Base-by-base conservation (phyloP, 441 rosid genomes). In the Eruca vesicaria region DNA sequence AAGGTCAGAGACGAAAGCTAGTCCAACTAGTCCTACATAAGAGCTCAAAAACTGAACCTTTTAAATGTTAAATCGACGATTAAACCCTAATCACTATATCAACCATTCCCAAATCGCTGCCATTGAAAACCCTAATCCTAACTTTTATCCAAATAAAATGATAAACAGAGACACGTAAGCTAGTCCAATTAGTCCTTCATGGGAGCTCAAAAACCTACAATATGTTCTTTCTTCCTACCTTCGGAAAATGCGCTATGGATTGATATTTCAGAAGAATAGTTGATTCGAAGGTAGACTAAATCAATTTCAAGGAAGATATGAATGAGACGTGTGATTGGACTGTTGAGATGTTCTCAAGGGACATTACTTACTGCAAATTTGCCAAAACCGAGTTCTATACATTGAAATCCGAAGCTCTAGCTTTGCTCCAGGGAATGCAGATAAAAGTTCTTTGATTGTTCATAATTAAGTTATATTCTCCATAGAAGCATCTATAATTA, bases 401-500 rank as follows among this genome's bases (percentile, higher is more conserved):
- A 35, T 8, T 2, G 11, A 35, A 35, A 35, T 8, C 10, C 38
- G 10, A 35, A 35, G 38, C 38, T 35, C 38, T 2, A 8, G 38
- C 10, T 35, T 35, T 35, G 10, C 38, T 35, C 38, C 10, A 35
- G 3, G 10, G 38, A 35, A 35, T 9, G 43, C 14, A 10, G 43
- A 36, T 36, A 36, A 36, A 36, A 41, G 48, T 7, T 41, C 16
- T 15, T n/a, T 45, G 52, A 45, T 45, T 45, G 19, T 45, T 6
- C 52, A n/a, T 16, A 48, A 3, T 5, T 16, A 3, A 48, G 21
- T 19, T 3, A 9, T 1, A 48, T 93, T 95, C 84, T 45, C 53
- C 53, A 15, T 45, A 52, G 26, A 52, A 20, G 58, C 26, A 53
- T 53, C 29, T 53, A 2, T 53, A 10, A 19, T n/a, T n/a, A n/a